Evolutionary conservation across 345 rosid genomes (phyloP).

Genomic region (Rhizophora apiculata): DNA sequence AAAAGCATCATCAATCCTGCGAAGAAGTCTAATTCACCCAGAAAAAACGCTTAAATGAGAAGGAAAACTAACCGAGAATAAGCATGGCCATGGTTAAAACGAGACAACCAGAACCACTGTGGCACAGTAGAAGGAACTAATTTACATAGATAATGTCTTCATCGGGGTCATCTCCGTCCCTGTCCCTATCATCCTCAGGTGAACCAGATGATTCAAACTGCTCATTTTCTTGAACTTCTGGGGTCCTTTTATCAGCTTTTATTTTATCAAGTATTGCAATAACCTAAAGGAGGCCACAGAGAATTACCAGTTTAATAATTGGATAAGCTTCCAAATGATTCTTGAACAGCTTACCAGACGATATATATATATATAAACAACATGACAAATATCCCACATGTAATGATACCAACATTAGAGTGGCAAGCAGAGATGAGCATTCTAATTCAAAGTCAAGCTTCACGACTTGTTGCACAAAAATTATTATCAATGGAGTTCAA

Average conservation of each 20-base stretch:
- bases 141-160: constrained; percentile 75
- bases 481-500: too few species aligned
- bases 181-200: constrained; percentile 42
- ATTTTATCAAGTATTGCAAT: constrained; percentile 73
- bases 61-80: constrained; percentile 22
- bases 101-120: neutral
- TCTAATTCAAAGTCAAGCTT: neutral
- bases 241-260: constrained; percentile 56
- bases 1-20: neutral
- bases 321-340: neutral
- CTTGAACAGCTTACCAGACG: too few species aligned
- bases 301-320: neutral
- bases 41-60: neutral
- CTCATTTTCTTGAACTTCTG: constrained; percentile 26
- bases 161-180: constrained; percentile 71
- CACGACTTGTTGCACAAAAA: neutral
- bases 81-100: neutral
- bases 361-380: neutral
- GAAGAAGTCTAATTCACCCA: neutral
- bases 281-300: constrained; percentile 42
- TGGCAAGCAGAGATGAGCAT: too few species aligned
- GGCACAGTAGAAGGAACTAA: constrained; percentile 27
- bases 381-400: neutral
- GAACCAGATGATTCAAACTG: constrained; percentile 32
- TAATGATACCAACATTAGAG: too few species aligned